Evolutionary conservation across 371 early-diverging fungal genomes (phyloP), one percentile per base, ranked within the genome.

Genomic region (Circinella minor): DNA sequence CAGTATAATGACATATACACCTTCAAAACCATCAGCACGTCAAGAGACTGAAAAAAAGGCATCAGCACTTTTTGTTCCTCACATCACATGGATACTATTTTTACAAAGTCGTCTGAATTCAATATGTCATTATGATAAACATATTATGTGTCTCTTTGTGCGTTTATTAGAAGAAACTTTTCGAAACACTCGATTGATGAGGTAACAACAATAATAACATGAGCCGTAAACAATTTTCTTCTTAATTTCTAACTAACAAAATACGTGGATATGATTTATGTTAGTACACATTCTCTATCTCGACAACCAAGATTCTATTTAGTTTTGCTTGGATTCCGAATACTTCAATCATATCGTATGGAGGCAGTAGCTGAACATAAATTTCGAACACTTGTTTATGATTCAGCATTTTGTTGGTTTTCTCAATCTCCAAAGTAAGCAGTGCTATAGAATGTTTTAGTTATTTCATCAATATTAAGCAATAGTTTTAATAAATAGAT

Each of bases 1-100:
- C 9, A 88, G 85, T 66, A 90, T 89, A 65, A 96, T 98, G 95
- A 92, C 93, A 9, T 96, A 98, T 75, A 87, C 92, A 4, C 95
- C 97, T 1, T 92, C 97, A 3, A 91, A 93, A 67, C 93, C 92
- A 74, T 84, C 90, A 14, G 84, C 86, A 1, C 86, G 91, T 36
- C 85, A 90, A 34, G 83, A 83, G n/a, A 91, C 80, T 11, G 83
- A 88, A 55, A 79, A 83, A 48, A 73, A 82, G 11, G 90, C 91
- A 11, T 82, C 85, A 10, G 80, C 85, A 15, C 70, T 91, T 7
- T 86, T 93, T 69, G 74, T 85, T 0, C 95, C 95, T 13, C 98
- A 98, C 73, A 66, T 84, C 13, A 90, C 87, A 34, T 93, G 96
- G 93, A 91, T 95, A 59, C 86, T 92, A 72, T 98, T 96, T 78